These are phyloP conservation scores for Lactarius akahatsu DNA, from an alignment of 768 basidiomycete genomes.

Conservation along the genomic window DNA sequence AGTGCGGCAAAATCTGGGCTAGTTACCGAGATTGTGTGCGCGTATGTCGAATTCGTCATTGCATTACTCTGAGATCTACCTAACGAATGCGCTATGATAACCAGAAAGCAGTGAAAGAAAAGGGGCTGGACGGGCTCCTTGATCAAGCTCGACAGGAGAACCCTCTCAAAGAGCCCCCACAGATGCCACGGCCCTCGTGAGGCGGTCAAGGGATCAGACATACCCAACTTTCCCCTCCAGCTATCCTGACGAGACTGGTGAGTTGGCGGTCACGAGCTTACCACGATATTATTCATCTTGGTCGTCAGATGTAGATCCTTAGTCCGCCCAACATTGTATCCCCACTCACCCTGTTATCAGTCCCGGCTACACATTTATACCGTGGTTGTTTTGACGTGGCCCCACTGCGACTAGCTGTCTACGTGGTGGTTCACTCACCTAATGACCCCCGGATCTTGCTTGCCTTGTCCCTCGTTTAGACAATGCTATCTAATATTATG, in stretches of 20 bases:
- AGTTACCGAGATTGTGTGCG: conserved; percentile 80
- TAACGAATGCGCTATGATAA: background rate
- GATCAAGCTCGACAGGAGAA: conserved; percentile 58
- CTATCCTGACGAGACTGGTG: background rate
- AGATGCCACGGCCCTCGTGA: conserved; percentile 36
- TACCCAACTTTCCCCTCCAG: background rate
- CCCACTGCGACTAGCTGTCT: background rate
- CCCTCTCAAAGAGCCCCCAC: conserved; percentile 55
- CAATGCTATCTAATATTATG: background rate
- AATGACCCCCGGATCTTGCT: background rate
- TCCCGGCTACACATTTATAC: background rate
- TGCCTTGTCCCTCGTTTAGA: background rate
- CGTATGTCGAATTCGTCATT: conserved; percentile 47
- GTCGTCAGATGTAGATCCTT: background rate
- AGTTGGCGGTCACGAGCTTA: background rate
- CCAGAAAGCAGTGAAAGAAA: conserved; percentile 78
- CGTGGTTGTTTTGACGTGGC: background rate
- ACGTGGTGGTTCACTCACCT: background rate
- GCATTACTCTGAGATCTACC: background rate
- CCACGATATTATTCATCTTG: background rate
- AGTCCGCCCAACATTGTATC: background rate
- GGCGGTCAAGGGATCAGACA: background rate
- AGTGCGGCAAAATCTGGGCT: conserved; percentile 82
- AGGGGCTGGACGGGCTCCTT: conserved; percentile 71
- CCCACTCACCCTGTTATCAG: background rate